These are phyloP conservation scores for Capsella bursapastoris DNA, from an alignment of 345 rosid species.

Conservation along the genomic window DNA sequence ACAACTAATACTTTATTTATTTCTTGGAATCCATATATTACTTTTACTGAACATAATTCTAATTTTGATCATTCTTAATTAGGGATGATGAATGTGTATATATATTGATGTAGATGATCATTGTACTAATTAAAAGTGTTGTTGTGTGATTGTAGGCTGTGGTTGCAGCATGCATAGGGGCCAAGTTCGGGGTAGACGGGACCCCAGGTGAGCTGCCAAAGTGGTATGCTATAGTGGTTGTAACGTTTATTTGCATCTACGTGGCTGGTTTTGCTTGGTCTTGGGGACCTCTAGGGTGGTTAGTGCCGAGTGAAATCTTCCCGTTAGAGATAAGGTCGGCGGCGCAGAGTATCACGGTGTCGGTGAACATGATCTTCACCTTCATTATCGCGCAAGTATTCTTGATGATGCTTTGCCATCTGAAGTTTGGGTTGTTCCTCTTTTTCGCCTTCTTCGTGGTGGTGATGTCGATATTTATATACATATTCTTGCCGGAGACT, in stretches of 20 bases:
- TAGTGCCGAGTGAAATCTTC: slow-evolving; percentile 50
- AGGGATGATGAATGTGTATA: background rate
- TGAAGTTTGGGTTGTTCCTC: slow-evolving; percentile 45
- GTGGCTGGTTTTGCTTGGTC: slow-evolving; percentile 53
- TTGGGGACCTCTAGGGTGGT: slow-evolving; percentile 51
- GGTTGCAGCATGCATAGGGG: slow-evolving; percentile 48
- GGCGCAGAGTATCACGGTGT: slow-evolving; percentile 47
- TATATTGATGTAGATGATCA: background rate
- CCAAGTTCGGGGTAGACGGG: slow-evolving; percentile 47
- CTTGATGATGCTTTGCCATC: slow-evolving; percentile 47
- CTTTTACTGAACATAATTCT: too few relatives aligned
- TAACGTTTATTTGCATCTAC: slow-evolving; percentile 46
- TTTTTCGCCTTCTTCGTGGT: slow-evolving; percentile 46
- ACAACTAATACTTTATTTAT: background rate
- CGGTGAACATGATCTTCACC: slow-evolving; percentile 52
- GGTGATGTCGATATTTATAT: slow-evolving; percentile 44
- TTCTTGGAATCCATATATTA: background rate
- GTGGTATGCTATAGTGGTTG: slow-evolving; percentile 48
- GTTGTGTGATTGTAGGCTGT: slow-evolving; percentile 42
- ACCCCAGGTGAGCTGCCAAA: slow-evolving; percentile 44
- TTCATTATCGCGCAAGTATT: slow-evolving; percentile 46
- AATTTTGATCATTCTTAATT: background rate
- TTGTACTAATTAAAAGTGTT: background rate
- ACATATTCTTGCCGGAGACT: slow-evolving; percentile 47
- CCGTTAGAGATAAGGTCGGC: slow-evolving; percentile 51